Evolutionary conservation across 2,329 filamentous ascomycete species (phyloP), one percentile per base, ranked within the genome.

Genomic region (Microcera coccophila): DNA sequence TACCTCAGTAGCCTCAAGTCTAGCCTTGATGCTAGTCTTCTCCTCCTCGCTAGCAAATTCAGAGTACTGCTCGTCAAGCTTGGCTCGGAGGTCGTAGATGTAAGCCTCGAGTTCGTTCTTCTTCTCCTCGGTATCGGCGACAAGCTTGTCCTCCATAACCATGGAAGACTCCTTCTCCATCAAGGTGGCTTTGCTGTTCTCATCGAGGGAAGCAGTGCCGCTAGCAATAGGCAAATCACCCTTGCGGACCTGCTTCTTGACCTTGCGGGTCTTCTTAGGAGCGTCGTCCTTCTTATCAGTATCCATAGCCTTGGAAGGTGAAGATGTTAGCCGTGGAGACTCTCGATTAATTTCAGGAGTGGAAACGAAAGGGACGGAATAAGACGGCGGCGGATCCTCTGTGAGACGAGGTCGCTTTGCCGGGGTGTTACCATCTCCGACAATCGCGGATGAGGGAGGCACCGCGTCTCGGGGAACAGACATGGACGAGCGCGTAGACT

Each of bases 201-300:
- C 67, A 49, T 95, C 90, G 44, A 96, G 77, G 28, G 89, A 85
- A 37, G 85, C 80, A 36, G 90, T 95, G 53, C 84, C 90, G 48
- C 87, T 79, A 45, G 87, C 82, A 54, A 98, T 85, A 49, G 90
- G 88, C 42, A 98, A 78, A 55, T 97, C 91, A 54, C 93, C 93
- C 78, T 96, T 97, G 70, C 91, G 87, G 54, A 96, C 87, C 74
- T 97, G 91, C 81, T 97, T 98, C 86, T 96, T 97, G 58, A 98
- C 88, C 76, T 96, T 97, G 65, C 91, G 85, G 41, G 82, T 95
- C 84, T 90, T 88, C 84, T 90, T 89, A 48, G 82, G 71, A 59
- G 76, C 79, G 42, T 82, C 79, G 3, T 79, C 76, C 49, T 82
- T 78, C 57, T 74, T 78, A 55, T 94, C 88, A 38, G 87, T 91